Percentiles rank a stretch among this genome's conserved stretches.
Conservation (phyloP, 2,329 filamentous ascomycete genomes). For the Mycosphaerelloides madeirae region DNA sequence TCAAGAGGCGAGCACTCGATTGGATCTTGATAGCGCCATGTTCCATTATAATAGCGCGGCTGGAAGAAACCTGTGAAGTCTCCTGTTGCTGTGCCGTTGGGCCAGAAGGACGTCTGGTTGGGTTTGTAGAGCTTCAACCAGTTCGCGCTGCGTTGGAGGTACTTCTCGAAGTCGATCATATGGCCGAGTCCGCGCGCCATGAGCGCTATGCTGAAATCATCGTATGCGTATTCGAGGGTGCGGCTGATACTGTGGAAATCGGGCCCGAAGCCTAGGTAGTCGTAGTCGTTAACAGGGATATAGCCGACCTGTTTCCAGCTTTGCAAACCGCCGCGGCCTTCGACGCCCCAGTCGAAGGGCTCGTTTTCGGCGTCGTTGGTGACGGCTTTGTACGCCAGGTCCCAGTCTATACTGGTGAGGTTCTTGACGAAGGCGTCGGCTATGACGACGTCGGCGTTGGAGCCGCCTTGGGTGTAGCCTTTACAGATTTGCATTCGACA, state of each 20-base stretch:
- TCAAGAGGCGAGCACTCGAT: constrained; percentile 48
- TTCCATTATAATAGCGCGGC: constrained; percentile 61
- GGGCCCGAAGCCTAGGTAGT: constrained; percentile 62
- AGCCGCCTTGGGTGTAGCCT: constrained; percentile 54
- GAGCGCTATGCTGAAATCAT: constrained; percentile 64
- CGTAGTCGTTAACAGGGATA: constrained; percentile 44
- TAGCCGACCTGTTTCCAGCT: constrained; percentile 68
- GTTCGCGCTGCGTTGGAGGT: constrained; percentile 59
- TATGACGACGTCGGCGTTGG: constrained; percentile 54
- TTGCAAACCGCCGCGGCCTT: constrained; percentile 64
- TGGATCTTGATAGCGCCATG: constrained; percentile 64
- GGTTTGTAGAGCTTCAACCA: constrained; percentile 71
- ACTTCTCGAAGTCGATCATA: constrained; percentile 50
- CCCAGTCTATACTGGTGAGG: constrained; percentile 57
- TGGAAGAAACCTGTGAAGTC: constrained; percentile 64
- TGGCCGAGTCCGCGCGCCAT: constrained; percentile 58
- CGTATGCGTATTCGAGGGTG: constrained; percentile 66
- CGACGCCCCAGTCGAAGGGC: constrained; percentile 63
- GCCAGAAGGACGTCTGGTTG: constrained; percentile 47
- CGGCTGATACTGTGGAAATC: constrained; percentile 63
- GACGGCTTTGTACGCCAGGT: constrained; percentile 62
- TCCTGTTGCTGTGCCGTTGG: constrained; percentile 54
- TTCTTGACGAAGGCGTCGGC: constrained; percentile 66
- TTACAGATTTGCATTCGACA: constrained; percentile 67
- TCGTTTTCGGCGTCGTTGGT: constrained; percentile 68